Base-by-base conservation (phyloP, 1,139 yeast genomes). In the Arxiozyma telluris region DNA sequence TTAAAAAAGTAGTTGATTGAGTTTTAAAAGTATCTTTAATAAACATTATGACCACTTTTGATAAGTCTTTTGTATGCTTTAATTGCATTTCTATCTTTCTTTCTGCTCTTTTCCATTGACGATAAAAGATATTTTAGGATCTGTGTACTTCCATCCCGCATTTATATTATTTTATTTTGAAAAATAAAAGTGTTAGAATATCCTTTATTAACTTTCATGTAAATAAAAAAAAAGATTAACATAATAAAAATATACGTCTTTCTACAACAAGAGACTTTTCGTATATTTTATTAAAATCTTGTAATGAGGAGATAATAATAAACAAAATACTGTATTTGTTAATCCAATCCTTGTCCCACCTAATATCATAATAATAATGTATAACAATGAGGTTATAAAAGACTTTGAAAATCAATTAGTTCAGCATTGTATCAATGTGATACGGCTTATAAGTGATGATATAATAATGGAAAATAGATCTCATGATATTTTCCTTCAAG, bases 261-360 rank as follows among this genome's bases (percentile, higher is more conserved):
- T 27, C 30, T 8, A 27, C 30, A 27, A 27, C 30, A 27, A 27
- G 30, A 27, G 4, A 27, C 30, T 27, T 27, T 9, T 27, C 7
- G 30, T 27, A 27, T 27, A 27, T 5, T 8, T 2, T 27, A 27
- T 8, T 8, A 27, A 27, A 5, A 27, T 8, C 30, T 8, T 5
- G 30, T 27, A 27, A 27, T 27, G 30, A 27, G 7, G 11, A 27
- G 7, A 27, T 27, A 8, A 27, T 27, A 27, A 27, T 6, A 7
- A 23, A 23, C 23, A 17, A 22, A 15, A n/a, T 18, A 44, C 38
- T 25, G 12, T 22, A 44, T n/a, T 25, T 8, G 12, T 17, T 30
- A 34, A 34, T 15, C 58, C 59, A 41, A 53, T 45, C 38, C 50
- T 5, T 20, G 18, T n/a, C 44, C 23, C 22, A 20, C 17, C 23